These are phyloP conservation scores for Geotrichum ghanense DNA, from an alignment of 805 yeast species.

Conservation along the genomic window DNA sequence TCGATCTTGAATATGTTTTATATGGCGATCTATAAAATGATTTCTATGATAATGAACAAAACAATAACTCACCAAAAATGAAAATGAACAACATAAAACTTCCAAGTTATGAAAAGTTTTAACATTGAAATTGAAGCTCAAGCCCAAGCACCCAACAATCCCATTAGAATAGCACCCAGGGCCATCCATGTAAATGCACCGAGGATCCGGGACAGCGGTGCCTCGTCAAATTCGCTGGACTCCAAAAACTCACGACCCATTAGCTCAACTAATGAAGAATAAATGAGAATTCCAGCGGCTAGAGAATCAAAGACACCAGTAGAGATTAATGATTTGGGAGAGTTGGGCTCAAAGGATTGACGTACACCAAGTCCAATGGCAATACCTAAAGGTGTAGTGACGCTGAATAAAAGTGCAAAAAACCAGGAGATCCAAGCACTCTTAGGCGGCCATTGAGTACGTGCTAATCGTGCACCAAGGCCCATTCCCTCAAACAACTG, in stretches of 20 bases:
- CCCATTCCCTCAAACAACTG: slow-evolving; percentile 85
- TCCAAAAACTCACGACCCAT: slow-evolving; percentile 67
- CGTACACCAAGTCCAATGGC: slow-evolving; percentile 74
- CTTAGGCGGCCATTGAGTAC: slow-evolving; percentile 32
- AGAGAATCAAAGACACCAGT: slow-evolving; percentile 67
- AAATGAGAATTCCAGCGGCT: slow-evolving; percentile 66
- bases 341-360: slow-evolving; percentile 41
- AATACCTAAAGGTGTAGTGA: slow-evolving; percentile 64
- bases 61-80: too few species aligned
- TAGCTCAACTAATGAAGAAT: slow-evolving; percentile 67
- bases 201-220: slow-evolving; percentile 12
- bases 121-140: too few species aligned
- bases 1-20: too few species aligned
- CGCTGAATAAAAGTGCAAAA: slow-evolving; percentile 32
- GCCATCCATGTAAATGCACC: slow-evolving; percentile 27
- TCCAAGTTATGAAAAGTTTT: too few species aligned
- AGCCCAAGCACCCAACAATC: slow-evolving; percentile 48
- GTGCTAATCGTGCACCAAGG: slow-evolving; percentile 65
- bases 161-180: slow-evolving; percentile 50
- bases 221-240: slow-evolving; percentile 22
- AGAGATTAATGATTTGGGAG: slow-evolving; percentile 44
- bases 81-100: too few species aligned
- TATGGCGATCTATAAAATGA: too few species aligned
- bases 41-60: too few species aligned
- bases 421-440: slow-evolving; percentile 30